Evolutionary conservation across 176 grass and related monocot species (phyloP), one percentile per base, ranked within the genome.

Genomic region (Calamus simplicifolius): DNA sequence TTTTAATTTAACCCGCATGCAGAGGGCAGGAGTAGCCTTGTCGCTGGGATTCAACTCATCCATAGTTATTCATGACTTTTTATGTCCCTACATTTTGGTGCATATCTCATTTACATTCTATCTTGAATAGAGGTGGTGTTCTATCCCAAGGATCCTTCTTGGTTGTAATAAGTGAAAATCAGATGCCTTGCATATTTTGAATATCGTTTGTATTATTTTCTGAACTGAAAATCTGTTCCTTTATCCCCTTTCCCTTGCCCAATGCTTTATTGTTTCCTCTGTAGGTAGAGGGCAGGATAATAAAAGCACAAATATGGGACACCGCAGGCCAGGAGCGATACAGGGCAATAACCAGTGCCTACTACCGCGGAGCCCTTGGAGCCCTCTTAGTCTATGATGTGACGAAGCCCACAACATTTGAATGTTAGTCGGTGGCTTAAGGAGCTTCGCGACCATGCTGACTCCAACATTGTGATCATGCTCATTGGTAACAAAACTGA

Each of bases 321-420:
- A 63, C 60, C 25, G 60, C 60, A 63, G 60, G 60, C 18, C 60
- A 63, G 30, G 60, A 63, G 18, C 60, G 60, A 49, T 63, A 63
- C 35, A 6, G 60, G 48, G 60, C 60, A 49, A 63, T 49, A 48
- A 63, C 60, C 10, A 63, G 60, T 49, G 60, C 35, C 30, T 63
- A 63, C 19, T 63, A 63, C 12, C 60, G 60, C 4, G 60, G 60
- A 63, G 60, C 60, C 7, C 35, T 49, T 14, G 60, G 60, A 14
- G 60, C 60, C 4, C 29, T 63, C 30, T 19, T 49, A 25, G 60
- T 63, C 7, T 63, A 26, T 25, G 60, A 63, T 49, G 35, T 63
- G 31, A 63, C 60, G n/a, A 63, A 49, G 60, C 31, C 60, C 10
- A 49, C 31, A 14, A 49, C 35, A 48, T 63, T 63, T 49, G 60